phyloP scores from a whole-genome alignment of 495 filamentous ascomycete genomes.

The Evernia prunastri region DNA sequence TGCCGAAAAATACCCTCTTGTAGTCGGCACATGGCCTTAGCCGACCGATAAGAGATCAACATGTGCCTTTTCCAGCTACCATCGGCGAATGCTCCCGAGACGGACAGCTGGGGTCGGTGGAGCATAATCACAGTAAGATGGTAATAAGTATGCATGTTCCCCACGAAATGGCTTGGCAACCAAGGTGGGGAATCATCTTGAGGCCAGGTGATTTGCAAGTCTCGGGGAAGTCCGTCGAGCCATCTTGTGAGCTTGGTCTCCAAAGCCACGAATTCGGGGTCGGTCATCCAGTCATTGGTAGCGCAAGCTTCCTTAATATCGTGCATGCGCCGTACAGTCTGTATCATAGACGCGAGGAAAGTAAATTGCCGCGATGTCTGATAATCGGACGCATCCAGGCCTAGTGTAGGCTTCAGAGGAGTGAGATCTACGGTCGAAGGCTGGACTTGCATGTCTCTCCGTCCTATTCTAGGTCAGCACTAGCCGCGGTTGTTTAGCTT shows the following conservation, averaged over 20 bases:
- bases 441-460: slow-evolving; percentile 71
- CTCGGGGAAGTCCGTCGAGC: slow-evolving; percentile 67
- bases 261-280: slow-evolving; percentile 75
- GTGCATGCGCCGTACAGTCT: slow-evolving; percentile 71
- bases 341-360: slow-evolving; percentile 68
- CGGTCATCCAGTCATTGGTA: slow-evolving; percentile 82
- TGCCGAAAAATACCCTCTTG: slow-evolving; percentile 76
- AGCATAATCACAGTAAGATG: slow-evolving; percentile 83
- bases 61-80: slow-evolving; percentile 85
- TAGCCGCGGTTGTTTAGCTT: not conserved
- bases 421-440: slow-evolving; percentile 71
- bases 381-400: slow-evolving; percentile 69
- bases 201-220: slow-evolving; percentile 74
- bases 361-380: slow-evolving; percentile 74
- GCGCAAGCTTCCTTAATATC: slow-evolving; percentile 63
- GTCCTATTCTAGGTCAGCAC: slow-evolving; percentile 51
- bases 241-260: slow-evolving; percentile 69
- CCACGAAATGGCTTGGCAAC: slow-evolving; percentile 83
- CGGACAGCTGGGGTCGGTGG: slow-evolving; percentile 77
- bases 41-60: slow-evolving; percentile 76
- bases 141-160: slow-evolving; percentile 90
- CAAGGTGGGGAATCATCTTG: slow-evolving; percentile 74
- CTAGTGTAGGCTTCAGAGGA: slow-evolving; percentile 54
- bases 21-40: slow-evolving; percentile 82
- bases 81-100: slow-evolving; percentile 67